Evolutionary conservation across 345 rosid genomes (phyloP).

Genomic region (Eutrema yunnanense): DNA sequence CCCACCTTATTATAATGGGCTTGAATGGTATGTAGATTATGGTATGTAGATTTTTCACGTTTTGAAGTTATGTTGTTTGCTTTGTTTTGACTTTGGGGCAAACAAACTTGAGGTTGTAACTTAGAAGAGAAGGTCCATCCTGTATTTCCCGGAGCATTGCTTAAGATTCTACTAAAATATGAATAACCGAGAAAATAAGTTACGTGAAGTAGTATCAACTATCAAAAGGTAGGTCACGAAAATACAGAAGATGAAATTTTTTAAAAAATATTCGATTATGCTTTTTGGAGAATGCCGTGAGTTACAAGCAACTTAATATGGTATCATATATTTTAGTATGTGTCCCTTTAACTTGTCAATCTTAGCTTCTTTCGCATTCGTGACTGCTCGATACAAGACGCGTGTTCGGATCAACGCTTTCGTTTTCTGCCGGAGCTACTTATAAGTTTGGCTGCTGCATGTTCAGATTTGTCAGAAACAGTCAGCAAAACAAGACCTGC

Average conservation of each 20-base stretch:
- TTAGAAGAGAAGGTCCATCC: constrained; percentile 53
- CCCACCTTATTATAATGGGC: not conserved
- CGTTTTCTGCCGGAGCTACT: not conserved
- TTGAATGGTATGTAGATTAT: no score
- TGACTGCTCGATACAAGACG: not conserved
- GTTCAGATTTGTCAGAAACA: not conserved
- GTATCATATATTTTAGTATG: not conserved
- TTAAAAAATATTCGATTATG: not conserved
- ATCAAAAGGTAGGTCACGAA: not conserved
- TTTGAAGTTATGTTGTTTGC: no score
- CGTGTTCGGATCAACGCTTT: not conserved
- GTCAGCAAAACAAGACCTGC: not conserved
- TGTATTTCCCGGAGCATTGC: not conserved
- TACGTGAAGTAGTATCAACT: not conserved
- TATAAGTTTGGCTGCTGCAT: constrained; percentile 35
- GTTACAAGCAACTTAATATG: constrained; percentile 12
- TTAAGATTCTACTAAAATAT: not conserved
- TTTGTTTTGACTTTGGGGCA: not conserved
- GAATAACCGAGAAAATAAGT: not conserved
- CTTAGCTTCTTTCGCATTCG: constrained; percentile 3
- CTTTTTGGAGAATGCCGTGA: constrained; percentile 1
- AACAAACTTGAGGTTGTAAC: constrained; percentile 41
- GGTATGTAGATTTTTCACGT: no score
- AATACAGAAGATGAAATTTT: not conserved
- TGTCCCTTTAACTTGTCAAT: constrained; percentile 3